Evolutionary conservation across 257 asterid species (phyloP).

Genomic region (Dorcoceras hygrometricum): DNA sequence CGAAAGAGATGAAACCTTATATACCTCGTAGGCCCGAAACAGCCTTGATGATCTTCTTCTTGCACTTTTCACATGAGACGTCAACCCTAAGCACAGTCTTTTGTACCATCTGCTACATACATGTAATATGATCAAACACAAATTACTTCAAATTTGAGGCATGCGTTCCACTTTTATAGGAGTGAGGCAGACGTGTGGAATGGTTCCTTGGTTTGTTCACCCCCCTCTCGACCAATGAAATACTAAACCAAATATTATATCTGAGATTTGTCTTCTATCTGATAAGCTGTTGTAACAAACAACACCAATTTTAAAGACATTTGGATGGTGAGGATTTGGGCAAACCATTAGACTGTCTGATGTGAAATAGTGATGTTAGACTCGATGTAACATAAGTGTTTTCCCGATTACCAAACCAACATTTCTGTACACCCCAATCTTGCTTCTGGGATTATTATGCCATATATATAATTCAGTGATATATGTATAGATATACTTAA

Average conservation of each 20-base stretch:
- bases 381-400: no score
- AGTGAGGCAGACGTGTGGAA: not conserved
- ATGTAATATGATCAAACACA: not conserved
- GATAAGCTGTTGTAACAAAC: no score
- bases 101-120: conserved; percentile 31
- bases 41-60: conserved; percentile 49
- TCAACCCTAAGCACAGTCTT: conserved; percentile 53
- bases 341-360: no score
- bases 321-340: no score
- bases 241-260: not conserved
- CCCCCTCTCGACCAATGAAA: conserved; percentile 18
- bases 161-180: not conserved
- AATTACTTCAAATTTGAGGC: not conserved
- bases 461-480: no score
- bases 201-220: conserved; percentile 36
- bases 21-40: conserved; percentile 47
- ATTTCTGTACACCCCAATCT: no score
- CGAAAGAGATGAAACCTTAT: not conserved
- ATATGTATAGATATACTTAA: no score
- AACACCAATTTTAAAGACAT: no score
- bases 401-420: no score
- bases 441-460: no score
- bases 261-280: not conserved
- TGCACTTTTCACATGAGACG: conserved; percentile 48
- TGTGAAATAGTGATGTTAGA: no score